Conservation (phyloP, 495 filamentous ascomycete genomes). For the Penicillium mononematosum region DNA sequence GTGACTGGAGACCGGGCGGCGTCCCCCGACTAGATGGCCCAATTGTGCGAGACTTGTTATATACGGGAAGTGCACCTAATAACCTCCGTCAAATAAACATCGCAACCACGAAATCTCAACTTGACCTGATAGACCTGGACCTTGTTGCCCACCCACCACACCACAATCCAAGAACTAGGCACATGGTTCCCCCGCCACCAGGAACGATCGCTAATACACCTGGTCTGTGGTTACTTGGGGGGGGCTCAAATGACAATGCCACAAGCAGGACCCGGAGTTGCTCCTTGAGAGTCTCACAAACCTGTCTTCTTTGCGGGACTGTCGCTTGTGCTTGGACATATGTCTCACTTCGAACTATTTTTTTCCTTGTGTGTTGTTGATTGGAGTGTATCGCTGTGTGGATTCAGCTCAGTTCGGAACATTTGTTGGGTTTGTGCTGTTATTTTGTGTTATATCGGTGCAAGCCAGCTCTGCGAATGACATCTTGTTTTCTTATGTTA, state of each 20-base stretch:
- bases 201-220: background rate
- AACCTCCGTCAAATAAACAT: background rate
- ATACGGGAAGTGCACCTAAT: background rate
- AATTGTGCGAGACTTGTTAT: background rate
- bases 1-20: background rate
- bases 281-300: background rate
- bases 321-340: background rate
- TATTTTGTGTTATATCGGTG: too few relatives aligned
- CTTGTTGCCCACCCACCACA: background rate
- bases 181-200: background rate
- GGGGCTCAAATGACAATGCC: background rate
- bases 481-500: too few relatives aligned
- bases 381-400: background rate
- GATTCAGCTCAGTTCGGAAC: background rate
- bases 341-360: background rate
- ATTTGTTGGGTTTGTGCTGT: too few relatives aligned
- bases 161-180: too few relatives aligned
- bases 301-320: background rate
- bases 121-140: background rate
- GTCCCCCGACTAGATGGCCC: background rate
- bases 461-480: too few relatives aligned
- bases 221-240: background rate
- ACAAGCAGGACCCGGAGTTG: background rate
- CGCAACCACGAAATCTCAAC: background rate
- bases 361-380: background rate